Base-by-base conservation (phyloP, 345 rosid species). In the Rhodamnia rubescens region DNA sequence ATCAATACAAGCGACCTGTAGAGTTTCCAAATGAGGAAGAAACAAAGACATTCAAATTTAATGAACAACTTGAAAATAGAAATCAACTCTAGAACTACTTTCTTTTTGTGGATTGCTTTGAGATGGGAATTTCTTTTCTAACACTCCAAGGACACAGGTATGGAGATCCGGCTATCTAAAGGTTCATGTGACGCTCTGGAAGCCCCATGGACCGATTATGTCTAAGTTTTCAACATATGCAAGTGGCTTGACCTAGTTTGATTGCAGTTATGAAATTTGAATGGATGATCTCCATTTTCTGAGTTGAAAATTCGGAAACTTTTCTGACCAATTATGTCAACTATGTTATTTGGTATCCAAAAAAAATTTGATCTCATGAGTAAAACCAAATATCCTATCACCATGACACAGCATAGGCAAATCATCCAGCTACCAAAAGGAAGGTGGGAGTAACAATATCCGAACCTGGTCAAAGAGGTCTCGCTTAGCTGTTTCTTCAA, bases 401-500 rank as follows among this genome's bases (percentile, higher is more conserved):
- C 42, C 21, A 6, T 29, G 10, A 56, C 32, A 61, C 18, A 40
- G 44, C 49, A 26, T 32, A 29, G 7, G 61, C 55, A 18, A 69
- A 87, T 15, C 29, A 83, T 44, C 36, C 7, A 11, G n/a, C 44
- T 15, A 82, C 58, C 86, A 86, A 36, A 36, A 78, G 74, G 15
- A 52, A 85, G 75, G 0, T 29, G 44, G 44, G 22, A 64, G 42
- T 36, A 78, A 27, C 82, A 42, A 51, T 49, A 53, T 91, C 95
- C 95, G 90, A 54, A 94, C 97, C 97, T 89, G 94, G 86, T 95
- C 95, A 81, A 92, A 87, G 88, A 96, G 21, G 74, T 89, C 83
- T 26, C 94, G 95, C 80, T 93, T 93, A 26, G 95, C 95, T 64
- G 94, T 94, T 86, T 92, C 95, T 87, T 91, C 90, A 93, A 94